Conservation (phyloP, 495 filamentous ascomycete species). For the Aspergillus heteromorphus region DNA sequence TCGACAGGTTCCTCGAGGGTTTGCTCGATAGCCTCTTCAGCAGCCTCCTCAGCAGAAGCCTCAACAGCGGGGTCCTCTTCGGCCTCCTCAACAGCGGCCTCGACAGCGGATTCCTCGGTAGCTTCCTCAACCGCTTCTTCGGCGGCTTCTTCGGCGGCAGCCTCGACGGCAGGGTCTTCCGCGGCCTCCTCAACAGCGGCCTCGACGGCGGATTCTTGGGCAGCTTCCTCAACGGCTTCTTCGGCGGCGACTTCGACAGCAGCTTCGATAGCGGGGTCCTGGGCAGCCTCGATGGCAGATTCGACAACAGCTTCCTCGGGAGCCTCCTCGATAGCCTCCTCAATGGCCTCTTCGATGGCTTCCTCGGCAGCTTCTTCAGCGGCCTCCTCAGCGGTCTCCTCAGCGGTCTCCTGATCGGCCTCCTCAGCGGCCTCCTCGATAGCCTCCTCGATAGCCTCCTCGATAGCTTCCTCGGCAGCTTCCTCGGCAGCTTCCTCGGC, state of each 20-base stretch:
- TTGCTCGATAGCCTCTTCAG: background rate
- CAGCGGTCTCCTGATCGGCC: conserved; percentile 4
- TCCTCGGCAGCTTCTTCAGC: background rate
- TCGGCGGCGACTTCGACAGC: conserved; percentile 4
- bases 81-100: conserved; percentile 2
- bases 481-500: conserved; percentile 8
- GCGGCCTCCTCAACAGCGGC: background rate
- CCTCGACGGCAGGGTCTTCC: conserved; percentile 5
- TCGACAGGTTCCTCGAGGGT: conserved; percentile 3
- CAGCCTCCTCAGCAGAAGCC: background rate
- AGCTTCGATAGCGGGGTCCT: conserved; percentile 6
- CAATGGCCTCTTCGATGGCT: background rate
- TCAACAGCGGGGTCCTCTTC: conserved; percentile 9
- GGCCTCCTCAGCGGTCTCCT: conserved; percentile 2
- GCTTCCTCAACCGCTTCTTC: conserved; percentile 5
- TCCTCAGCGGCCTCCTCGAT: conserved; percentile 1
- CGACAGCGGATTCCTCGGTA: background rate
- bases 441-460: background rate
- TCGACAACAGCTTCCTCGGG: background rate
- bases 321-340: conserved; percentile 1
- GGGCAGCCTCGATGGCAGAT: background rate
- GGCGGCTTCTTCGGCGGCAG: conserved; percentile 9
- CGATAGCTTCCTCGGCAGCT: conserved; percentile 6
- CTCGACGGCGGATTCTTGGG: too few relatives aligned
- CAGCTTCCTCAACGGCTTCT: conserved; percentile 4